Percentiles rank a stretch among this genome's conserved stretches.
Evolutionary conservation across 2,329 filamentous ascomycete species (phyloP).

Genomic region (Diplodia scrobiculata): DNA sequence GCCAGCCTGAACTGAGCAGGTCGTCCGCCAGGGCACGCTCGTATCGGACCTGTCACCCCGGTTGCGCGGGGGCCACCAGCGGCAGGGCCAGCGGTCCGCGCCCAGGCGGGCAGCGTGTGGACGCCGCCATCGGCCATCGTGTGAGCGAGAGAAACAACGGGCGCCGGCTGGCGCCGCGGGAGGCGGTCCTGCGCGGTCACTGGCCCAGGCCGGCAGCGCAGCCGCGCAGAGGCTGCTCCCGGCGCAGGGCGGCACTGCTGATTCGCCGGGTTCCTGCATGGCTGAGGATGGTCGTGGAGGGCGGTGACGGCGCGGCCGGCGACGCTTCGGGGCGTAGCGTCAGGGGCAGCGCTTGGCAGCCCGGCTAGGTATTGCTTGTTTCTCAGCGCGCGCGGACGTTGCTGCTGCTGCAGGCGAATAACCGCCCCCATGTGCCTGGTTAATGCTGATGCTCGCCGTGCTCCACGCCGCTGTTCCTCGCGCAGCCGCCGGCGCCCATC

Average conservation of each 20-base stretch:
- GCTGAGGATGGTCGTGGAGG: not conserved
- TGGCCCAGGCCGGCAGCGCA: not conserved
- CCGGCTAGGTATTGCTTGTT: conserved; percentile 21
- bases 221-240: not conserved
- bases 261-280: conserved; percentile 27
- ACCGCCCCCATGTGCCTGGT: not conserved
- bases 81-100: conserved; percentile 1
- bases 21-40: conserved; percentile 23
- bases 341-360: conserved; percentile 12
- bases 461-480: conserved; percentile 2
- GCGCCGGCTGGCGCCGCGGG: not conserved
- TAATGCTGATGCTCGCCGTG: conserved; percentile 17
- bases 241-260: not conserved
- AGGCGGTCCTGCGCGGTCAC: not conserved
- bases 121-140: not conserved
- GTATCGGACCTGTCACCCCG: conserved; percentile 17
- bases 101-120: conserved; percentile 10
- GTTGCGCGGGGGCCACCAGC: conserved; percentile 13
- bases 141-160: not conserved
- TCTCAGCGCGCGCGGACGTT: not conserved
- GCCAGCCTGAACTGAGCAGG: conserved; percentile 27
- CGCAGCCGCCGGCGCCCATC: conserved; percentile 15
- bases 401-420: not conserved
- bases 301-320: conserved; percentile 1
- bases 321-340: conserved; percentile 16